Evolutionary conservation across 129 eudicot genomes (phyloP), one percentile per base, ranked within the genome.

Genomic region (Flaveria robusta): DNA sequence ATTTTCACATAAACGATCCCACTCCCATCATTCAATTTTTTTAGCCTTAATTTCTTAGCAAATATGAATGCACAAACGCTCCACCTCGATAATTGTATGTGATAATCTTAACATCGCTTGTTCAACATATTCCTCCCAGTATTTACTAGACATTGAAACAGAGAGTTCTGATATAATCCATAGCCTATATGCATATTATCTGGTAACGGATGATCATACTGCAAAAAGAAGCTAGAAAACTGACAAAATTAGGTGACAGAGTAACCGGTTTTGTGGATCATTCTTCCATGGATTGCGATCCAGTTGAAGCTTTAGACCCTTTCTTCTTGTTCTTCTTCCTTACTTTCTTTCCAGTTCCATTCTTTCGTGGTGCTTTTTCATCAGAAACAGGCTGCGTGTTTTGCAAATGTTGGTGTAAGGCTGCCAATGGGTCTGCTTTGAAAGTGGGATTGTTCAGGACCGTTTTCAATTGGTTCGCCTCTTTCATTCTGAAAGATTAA

Each of bases 331-430:
- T 64, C 82, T 63, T 74, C 66, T 60, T 63, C 68, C 27, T 63
- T 56, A 80, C 83, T 79, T 75, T 93, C 83, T 81, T 88, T 27
- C 77, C 84, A 18, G 19, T 79, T 80, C 77, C 86, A 1, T 16
- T 75, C 78, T 84, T 93, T 66, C 69, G 81, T 51, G 72, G 45
- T 23, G 87, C 88, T 83, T 89, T 88, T 79, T 82, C 84, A 5
- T 86, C 96, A 1, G 39, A 24, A 37, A 66, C 71, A 65, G 97
- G 97, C 68, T 94, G 96, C 16, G 97, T 94, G 81, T 79, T 87
- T 81, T 84, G 97, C 77, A 94, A 71, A 81, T 94, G 97, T 74
- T 88, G 90, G 83, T 88, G 87, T 34, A 94, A 87, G 58, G 97
- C 96, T 72, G 84, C 96, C 72, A 91, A 78, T 41, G 98, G 98